Conservation (phyloP, 2,329 filamentous ascomycete species). For the Ceratocystis huliohia region DNA sequence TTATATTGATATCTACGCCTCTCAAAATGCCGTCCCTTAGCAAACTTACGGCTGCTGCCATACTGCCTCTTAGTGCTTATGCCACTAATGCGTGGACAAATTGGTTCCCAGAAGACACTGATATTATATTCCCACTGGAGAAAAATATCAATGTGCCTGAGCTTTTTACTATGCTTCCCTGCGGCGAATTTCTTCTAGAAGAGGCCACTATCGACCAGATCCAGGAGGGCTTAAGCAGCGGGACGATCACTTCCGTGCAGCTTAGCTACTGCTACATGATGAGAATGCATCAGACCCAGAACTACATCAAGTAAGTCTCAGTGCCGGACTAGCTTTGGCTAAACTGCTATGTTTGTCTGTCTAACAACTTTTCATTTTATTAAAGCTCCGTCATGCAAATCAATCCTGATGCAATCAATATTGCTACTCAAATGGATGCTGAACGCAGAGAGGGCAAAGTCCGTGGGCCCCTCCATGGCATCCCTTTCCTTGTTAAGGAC, state of each 20-base stretch:
- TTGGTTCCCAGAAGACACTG: constrained; percentile 7
- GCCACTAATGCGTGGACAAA: neutral
- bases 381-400: constrained; percentile 46
- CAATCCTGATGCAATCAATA: constrained; percentile 53
- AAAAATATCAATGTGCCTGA: constrained; percentile 29
- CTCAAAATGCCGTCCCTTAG: neutral
- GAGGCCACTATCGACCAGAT: constrained; percentile 61
- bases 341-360: neutral
- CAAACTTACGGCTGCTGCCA: neutral
- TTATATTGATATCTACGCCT: too few relatives aligned
- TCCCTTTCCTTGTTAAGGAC: constrained; percentile 65
- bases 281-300: constrained; percentile 47
- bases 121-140: constrained; percentile 28
- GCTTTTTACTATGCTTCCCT: constrained; percentile 50
- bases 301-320: constrained; percentile 46
- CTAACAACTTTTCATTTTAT: neutral
- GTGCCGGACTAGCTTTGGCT: neutral
- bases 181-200: constrained; percentile 48
- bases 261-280: constrained; percentile 50
- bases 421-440: constrained; percentile 47
- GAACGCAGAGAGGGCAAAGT: constrained; percentile 45
- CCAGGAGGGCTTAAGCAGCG: constrained; percentile 43
- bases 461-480: constrained; percentile 57
- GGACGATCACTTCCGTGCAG: constrained; percentile 44
- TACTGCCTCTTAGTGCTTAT: neutral